Evolutionary conservation across 768 basidiomycete species (phyloP).

Genomic region (Hydnum rufescens): DNA sequence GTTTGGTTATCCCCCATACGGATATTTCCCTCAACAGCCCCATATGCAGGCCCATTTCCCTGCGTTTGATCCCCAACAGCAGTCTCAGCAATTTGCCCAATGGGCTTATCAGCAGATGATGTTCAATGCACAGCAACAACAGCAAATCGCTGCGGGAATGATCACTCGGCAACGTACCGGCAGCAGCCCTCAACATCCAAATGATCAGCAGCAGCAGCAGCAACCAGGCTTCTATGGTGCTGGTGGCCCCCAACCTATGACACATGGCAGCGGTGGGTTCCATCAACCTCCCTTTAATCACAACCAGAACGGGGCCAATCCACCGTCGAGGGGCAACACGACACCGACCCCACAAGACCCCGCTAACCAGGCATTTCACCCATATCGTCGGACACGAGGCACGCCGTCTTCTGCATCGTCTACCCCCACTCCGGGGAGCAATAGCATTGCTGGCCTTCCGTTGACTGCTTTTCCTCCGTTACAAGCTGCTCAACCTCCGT

Average conservation of each 20-base stretch:
- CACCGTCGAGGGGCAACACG: background rate
- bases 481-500: constrained; percentile 31
- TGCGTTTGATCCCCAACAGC: constrained; percentile 49
- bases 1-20: constrained; percentile 31
- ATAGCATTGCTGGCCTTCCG: constrained; percentile 6
- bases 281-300: background rate
- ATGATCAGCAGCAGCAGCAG: background rate
- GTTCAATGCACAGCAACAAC: constrained; percentile 43
- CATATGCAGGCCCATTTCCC: constrained; percentile 47
- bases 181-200: constrained; percentile 23
- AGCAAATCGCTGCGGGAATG: constrained; percentile 7
- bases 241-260: background rate
- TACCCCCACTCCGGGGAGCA: background rate
- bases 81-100: constrained; percentile 29
- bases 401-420: background rate
- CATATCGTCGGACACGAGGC: constrained; percentile 1
- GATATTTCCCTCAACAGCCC: constrained; percentile 42
- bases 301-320: background rate
- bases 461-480: constrained; percentile 6
- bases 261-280: background rate
- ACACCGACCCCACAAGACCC: too few relatives aligned
- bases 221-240: background rate
- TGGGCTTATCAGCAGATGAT: constrained; percentile 91
- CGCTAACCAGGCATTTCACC: too few relatives aligned
- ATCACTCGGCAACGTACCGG: background rate